Evolutionary conservation across 2,329 filamentous ascomycete genomes (phyloP).

Genomic region (Orbilia oligospora): DNA sequence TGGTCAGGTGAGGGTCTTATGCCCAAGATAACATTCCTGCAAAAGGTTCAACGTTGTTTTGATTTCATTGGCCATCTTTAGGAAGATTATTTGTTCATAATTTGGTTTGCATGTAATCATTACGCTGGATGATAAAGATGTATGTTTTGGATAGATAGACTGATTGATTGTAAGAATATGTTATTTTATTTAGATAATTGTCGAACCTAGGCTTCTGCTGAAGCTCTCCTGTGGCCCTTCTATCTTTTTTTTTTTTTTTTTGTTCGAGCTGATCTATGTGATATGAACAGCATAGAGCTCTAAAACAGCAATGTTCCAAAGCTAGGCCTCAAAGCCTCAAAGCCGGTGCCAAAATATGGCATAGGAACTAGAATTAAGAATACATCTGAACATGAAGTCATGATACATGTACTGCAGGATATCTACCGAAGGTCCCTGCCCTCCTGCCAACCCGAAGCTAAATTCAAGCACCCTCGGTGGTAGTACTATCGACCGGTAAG

Average conservation of each 20-base stretch:
- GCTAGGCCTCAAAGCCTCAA: not conserved
- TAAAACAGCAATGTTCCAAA: not conserved
- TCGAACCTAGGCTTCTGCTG: not conserved
- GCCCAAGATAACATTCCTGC: too few species aligned
- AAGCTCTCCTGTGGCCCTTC: not conserved
- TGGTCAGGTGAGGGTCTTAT: too few species aligned
- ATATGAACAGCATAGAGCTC: not conserved
- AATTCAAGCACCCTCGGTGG: not conserved
- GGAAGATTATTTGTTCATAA: too few species aligned
- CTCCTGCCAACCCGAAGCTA: not conserved
- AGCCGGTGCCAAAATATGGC: not conserved
- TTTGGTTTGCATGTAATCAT: too few species aligned
- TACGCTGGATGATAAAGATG: too few species aligned
- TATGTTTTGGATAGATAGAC: too few species aligned
- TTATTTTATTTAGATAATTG: not conserved
- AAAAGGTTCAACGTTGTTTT: too few species aligned
- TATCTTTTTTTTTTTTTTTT: not conserved
- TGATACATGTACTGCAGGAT: not conserved
- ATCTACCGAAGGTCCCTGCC: not conserved
- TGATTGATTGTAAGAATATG: not conserved
- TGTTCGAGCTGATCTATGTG: not conserved
- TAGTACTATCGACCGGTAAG: conserved; percentile 13
- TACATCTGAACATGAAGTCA: not conserved
- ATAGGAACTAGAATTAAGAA: not conserved
- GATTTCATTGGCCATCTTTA: too few species aligned